These are phyloP conservation scores for Achaetomiella virescens DNA, from an alignment of 495 filamentous ascomycete species.

Conservation along the genomic window DNA sequence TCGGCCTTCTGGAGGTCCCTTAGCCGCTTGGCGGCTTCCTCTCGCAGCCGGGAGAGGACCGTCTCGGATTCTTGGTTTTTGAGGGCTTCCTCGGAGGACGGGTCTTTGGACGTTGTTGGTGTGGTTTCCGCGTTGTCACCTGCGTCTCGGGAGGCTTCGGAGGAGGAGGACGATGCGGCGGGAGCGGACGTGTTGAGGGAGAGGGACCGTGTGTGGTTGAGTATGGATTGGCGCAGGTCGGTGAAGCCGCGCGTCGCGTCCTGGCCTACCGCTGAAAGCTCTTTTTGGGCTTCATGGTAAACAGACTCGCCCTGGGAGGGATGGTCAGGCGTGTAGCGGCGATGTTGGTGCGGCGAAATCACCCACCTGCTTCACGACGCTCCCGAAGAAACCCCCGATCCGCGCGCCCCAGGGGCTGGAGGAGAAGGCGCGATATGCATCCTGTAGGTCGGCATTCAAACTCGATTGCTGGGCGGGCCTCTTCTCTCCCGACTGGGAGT, in stretches of 20 bases:
- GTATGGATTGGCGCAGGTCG: slow-evolving; percentile 60
- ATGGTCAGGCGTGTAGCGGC: slow-evolving; percentile 1
- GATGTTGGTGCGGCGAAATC: not conserved
- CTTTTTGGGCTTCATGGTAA: slow-evolving; percentile 75
- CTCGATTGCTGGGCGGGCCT: slow-evolving; percentile 48
- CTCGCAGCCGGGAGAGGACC: slow-evolving; percentile 74
- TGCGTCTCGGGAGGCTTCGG: slow-evolving; percentile 18
- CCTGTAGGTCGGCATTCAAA: slow-evolving; percentile 83
- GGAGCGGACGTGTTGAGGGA: slow-evolving; percentile 50
- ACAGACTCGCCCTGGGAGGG: slow-evolving; percentile 66
- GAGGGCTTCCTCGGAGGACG: slow-evolving; percentile 46
- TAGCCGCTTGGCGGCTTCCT: slow-evolving; percentile 75
- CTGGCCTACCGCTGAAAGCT: slow-evolving; percentile 68
- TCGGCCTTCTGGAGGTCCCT: slow-evolving; percentile 92
- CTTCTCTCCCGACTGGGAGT: slow-evolving; percentile 37
- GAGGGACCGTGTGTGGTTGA: slow-evolving; percentile 64
- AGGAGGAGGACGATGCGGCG: slow-evolving; percentile 5
- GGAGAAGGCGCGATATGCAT: slow-evolving; percentile 91
- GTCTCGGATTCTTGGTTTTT: slow-evolving; percentile 67
- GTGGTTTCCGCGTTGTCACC: slow-evolving; percentile 38
- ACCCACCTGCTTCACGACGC: slow-evolving; percentile 76
- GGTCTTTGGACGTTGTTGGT: slow-evolving; percentile 35
- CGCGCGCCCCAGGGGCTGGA: slow-evolving; percentile 82
- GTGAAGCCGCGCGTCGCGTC: slow-evolving; percentile 81
- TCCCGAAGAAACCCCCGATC: slow-evolving; percentile 83